phyloP scores from a whole-genome alignment of 2,329 filamentous ascomycete species.

The Stemphylium beticola region DNA sequence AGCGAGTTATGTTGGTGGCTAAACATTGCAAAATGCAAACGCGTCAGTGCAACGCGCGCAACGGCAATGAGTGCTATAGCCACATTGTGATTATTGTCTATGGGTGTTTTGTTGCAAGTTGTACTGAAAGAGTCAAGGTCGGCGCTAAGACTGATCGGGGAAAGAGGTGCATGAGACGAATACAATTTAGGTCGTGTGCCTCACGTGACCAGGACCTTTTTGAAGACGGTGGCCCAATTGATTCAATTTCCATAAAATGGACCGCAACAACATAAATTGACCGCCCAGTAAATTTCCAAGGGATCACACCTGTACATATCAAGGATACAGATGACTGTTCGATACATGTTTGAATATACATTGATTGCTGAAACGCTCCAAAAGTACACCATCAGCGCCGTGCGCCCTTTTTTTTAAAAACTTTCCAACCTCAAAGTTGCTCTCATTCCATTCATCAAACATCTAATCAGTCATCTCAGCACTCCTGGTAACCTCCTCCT shows the following conservation, averaged over 20 bases:
- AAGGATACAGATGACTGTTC: not conserved
- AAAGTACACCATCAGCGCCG: not conserved
- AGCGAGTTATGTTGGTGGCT: not conserved
- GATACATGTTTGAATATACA: not conserved
- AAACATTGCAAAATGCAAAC: not conserved
- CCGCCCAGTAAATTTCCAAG: too few species aligned
- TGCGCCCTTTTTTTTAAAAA: not conserved
- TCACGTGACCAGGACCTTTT: too few species aligned
- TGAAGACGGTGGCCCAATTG: too few species aligned
- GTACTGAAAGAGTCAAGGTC: too few species aligned
- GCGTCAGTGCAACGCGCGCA: not conserved
- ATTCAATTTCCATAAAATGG: too few species aligned
- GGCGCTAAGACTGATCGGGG: too few species aligned
- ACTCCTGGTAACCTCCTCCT: slow-evolving; percentile 45
- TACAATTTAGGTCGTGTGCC: too few species aligned
- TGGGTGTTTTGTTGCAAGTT: too few species aligned
- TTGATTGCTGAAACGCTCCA: not conserved
- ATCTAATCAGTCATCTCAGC: slow-evolving; percentile 48
- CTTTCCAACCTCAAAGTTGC: not conserved
- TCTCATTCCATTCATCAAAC: not conserved
- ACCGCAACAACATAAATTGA: too few species aligned
- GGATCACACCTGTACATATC: not conserved
- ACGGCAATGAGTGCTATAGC: not conserved
- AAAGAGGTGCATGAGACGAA: too few species aligned
- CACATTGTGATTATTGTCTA: not conserved